Base-by-base conservation (phyloP, 805 yeast species). In the Candida peoriensis region DNA sequence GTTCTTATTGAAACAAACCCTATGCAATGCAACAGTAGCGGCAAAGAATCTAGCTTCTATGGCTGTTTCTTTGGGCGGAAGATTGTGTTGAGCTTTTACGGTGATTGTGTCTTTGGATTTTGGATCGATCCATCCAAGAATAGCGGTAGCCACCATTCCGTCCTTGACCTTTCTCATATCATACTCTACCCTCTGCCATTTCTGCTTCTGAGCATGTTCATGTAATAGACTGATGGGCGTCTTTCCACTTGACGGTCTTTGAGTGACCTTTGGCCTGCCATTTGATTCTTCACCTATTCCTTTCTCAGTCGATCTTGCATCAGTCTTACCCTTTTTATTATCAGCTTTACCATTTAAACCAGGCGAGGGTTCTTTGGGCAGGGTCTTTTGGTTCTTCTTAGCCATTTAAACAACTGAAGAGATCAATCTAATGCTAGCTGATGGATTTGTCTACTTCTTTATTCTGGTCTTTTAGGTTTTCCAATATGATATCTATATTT, bases 11-110 rank as follows among this genome's bases (percentile, higher is more conserved):
- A 78, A 84, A 24, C 89, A 79, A 14, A 90, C 69, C 23, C 95
- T 66, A 54, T 78, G 89, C 42, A 90, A 58, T 0, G 90, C 93
- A 45, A 81, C 85, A 0, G 97, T 88, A 0, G 98, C 97, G 0
- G 90, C 88, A 49, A 73, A 71, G 55, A 89, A 95, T 30, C 96
- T 71, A 1, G 97, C 96, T 48, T 89, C 97, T 21, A 86, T 66
- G 2, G 95, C 74, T 0, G 97, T 86, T 30, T 77, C 84, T 46
- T 83, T 87, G 0, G 89, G 80, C 4, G 62, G 58, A 6, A 80
- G 67, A 4, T 71, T 50, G 8, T 72, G 76, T 6, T 48, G 67
- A 63, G 78, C 72, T 34, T 68, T 64, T 3, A 87, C 68, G 2
- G 61, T 58, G 24, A 89, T 71, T 5, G 68, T 49, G 46, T 84